A percentile compares a stretch with the other conserved stretches of the same genome.
These are phyloP conservation scores for Zalaria sp. DNA, from an alignment of 2,329 filamentous ascomycete species.

Conservation along the genomic window DNA sequence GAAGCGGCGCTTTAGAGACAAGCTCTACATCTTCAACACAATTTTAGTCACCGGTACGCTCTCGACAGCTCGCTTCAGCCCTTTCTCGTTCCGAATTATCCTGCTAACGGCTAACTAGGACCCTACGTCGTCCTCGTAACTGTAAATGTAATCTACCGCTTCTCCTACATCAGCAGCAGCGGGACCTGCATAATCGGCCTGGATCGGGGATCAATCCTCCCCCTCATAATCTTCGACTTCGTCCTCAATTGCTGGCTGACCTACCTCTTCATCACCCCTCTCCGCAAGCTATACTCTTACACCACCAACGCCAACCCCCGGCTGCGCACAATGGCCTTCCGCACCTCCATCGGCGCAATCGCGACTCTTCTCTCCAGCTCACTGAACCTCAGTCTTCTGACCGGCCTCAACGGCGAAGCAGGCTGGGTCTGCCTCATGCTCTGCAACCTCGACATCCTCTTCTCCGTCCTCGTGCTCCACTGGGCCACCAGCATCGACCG, in stretches of 20 bases:
- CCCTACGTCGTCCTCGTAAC: constrained; percentile 1
- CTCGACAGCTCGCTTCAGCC: neutral
- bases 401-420: neutral
- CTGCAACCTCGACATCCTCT: constrained; percentile 26
- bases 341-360: constrained; percentile 1
- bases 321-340: constrained; percentile 1
- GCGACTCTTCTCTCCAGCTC: neutral
- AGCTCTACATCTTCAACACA: constrained; percentile 2
- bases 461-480: constrained; percentile 46
- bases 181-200: constrained; percentile 2
- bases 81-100: too few species aligned
- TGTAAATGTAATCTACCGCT: neutral
- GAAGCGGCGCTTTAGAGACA: neutral
- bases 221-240: neutral
- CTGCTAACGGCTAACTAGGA: neutral
- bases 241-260: constrained; percentile 1
- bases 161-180: neutral
- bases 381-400: constrained; percentile 1
- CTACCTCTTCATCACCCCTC: constrained; percentile 1
- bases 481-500: constrained; percentile 37
- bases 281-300: neutral
- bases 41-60: neutral
- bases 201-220: neutral
- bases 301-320: neutral
- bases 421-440: constrained; percentile 3